phyloP scores from a whole-genome alignment of 371 early-diverging fungal species.

The Cokeromyces recurvatus region DNA sequence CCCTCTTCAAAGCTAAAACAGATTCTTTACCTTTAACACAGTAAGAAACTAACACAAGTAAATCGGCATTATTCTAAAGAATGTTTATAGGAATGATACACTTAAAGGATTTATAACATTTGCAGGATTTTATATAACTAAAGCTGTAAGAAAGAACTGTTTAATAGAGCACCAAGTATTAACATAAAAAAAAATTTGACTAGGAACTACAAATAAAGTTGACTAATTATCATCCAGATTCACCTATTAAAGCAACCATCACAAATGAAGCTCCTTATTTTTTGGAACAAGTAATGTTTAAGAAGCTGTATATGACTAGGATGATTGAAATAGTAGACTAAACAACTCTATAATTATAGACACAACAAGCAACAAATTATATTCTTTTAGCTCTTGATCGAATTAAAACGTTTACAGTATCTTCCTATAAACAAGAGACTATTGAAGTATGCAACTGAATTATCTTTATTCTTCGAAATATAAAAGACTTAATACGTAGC shows the following conservation, averaged over 20 bases:
- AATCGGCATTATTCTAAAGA: neutral
- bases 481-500: neutral
- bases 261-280: slow-evolving; percentile 26
- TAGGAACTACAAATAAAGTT: slow-evolving; percentile 38
- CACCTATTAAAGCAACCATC: slow-evolving; percentile 26
- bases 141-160: slow-evolving; percentile 26
- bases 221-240: slow-evolving; percentile 30
- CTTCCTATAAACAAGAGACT: slow-evolving; percentile 22
- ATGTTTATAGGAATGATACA: slow-evolving; percentile 29
- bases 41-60: slow-evolving; percentile 12
- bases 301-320: neutral
- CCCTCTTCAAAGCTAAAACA: slow-evolving; percentile 17
- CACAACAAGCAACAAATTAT: slow-evolving; percentile 35
- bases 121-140: slow-evolving; percentile 29
- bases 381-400: slow-evolving; percentile 25
- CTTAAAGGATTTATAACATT: slow-evolving; percentile 38
- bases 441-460: slow-evolving; percentile 18
- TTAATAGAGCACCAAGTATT: neutral
- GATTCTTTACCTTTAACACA: slow-evolving; percentile 36
- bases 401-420: slow-evolving; percentile 8
- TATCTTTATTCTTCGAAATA: neutral
- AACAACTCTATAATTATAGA: slow-evolving; percentile 4
- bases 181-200: no score
- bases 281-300: slow-evolving; percentile 31
- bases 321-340: neutral